phyloP scores from a whole-genome alignment of 202 grass and related monocot species.

The Elaeis oleifera region DNA sequence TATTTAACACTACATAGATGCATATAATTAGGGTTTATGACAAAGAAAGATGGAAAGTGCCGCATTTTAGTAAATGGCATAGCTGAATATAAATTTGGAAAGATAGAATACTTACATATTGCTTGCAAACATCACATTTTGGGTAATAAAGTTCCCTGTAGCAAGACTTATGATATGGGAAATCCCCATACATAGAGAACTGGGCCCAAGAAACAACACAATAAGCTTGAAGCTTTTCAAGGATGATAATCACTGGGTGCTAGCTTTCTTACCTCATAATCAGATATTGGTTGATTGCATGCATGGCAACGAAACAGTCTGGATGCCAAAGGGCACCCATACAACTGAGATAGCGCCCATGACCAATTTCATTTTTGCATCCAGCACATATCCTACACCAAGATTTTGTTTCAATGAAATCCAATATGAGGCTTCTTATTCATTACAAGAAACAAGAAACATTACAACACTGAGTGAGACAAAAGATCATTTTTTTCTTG shows the following conservation, averaged over 20 bases:
- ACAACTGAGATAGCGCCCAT: conserved; percentile 68
- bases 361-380: conserved; percentile 63
- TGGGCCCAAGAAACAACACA: conserved; percentile 25
- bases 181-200: conserved; percentile 69
- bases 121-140: conserved; percentile 95
- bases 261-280: conserved; percentile 58
- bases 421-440: too few species aligned
- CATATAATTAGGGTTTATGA: too few species aligned
- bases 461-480: conserved; percentile 1
- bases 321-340: conserved; percentile 83
- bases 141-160: conserved; percentile 73
- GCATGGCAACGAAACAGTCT: conserved; percentile 58
- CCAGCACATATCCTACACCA: conserved; percentile 71
- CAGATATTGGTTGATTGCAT: conserved; percentile 75
- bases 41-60: too few species aligned
- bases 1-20: too few species aligned
- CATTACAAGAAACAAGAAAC: background rate
- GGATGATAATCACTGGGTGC: conserved; percentile 8
- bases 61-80: too few species aligned
- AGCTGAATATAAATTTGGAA: conserved; percentile 13
- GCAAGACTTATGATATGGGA: conserved; percentile 81
- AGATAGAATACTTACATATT: conserved; percentile 53
- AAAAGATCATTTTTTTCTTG: background rate
- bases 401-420: background rate
- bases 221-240: conserved; percentile 23